Evolutionary conservation across 805 yeast genomes (phyloP).

Genomic region (Naumovozyma baii): DNA sequence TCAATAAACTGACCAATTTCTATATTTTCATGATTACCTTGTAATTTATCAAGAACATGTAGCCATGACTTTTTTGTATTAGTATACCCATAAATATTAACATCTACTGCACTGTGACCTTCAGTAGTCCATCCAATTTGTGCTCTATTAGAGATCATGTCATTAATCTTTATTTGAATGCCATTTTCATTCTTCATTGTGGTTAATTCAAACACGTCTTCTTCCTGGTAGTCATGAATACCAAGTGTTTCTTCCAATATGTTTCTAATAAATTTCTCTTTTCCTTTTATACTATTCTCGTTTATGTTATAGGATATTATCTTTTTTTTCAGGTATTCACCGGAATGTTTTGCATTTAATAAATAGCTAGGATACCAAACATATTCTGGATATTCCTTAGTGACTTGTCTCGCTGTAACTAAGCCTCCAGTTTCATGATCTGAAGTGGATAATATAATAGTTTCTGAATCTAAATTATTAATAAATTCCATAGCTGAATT

Average conservation of each 20-base stretch:
- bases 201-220: slow-evolving; percentile 40
- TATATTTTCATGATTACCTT: slow-evolving; percentile 79
- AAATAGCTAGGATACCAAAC: slow-evolving; percentile 79
- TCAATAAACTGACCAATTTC: slow-evolving; percentile 75
- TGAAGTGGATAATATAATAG: slow-evolving; percentile 70
- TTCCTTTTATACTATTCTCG: slow-evolving; percentile 23
- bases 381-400: slow-evolving; percentile 68
- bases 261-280: slow-evolving; percentile 36
- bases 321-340: slow-evolving; percentile 53
- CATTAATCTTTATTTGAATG: slow-evolving; percentile 43
- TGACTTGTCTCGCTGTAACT: slow-evolving; percentile 72
- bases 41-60: slow-evolving; percentile 38
- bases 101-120: slow-evolving; percentile 95
- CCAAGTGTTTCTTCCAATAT: slow-evolving; percentile 61
- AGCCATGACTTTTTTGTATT: slow-evolving; percentile 40
- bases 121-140: slow-evolving; percentile 95
- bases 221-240: slow-evolving; percentile 42
- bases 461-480: slow-evolving; percentile 59
- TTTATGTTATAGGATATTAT: slow-evolving; percentile 28
- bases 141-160: slow-evolving; percentile 70
- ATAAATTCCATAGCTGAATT: slow-evolving; percentile 63
- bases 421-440: slow-evolving; percentile 97
- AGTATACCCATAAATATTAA: slow-evolving; percentile 76
- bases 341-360: slow-evolving; percentile 60
- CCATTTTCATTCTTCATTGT: slow-evolving; percentile 24